phyloP scores from a whole-genome alignment of 106 monocot species.

The Apostasia shenzhenica region DNA sequence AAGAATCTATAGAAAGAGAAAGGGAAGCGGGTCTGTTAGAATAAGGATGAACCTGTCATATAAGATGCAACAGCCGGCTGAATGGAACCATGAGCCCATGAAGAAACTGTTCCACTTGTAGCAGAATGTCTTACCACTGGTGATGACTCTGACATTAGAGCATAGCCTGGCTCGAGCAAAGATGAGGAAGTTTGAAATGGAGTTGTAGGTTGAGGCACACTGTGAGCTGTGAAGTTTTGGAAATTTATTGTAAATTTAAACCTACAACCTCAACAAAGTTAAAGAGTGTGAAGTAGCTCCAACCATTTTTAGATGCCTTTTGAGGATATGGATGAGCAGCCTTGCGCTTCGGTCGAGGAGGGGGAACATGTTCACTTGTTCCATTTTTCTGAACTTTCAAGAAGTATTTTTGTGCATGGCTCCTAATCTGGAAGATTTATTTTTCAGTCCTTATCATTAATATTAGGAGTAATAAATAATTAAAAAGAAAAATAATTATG shows the following conservation, averaged over 20 bases:
- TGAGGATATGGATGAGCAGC: constrained; percentile 97
- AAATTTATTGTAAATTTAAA: constrained; percentile 14
- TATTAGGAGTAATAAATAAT: not conserved
- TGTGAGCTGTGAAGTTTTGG: constrained; percentile 36
- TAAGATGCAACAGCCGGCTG: constrained; percentile 33
- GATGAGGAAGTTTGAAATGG: constrained; percentile 48
- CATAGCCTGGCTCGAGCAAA: constrained; percentile 42
- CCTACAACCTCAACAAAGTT: not conserved
- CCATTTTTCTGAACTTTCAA: constrained; percentile 92
- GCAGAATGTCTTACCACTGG: constrained; percentile 43
- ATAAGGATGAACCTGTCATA: constrained; percentile 18
- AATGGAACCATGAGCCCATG: constrained; percentile 51
- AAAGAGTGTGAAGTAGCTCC: not conserved
- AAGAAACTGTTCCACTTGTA: constrained; percentile 35
- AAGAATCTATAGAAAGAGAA: not conserved
- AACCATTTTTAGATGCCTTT: constrained; percentile 72
- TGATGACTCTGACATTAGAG: constrained; percentile 46
- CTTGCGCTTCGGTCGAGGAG: constrained; percentile 94
- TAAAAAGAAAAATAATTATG: not conserved
- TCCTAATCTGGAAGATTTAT: constrained; percentile 63
- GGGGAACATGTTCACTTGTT: constrained; percentile 88
- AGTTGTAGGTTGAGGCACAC: constrained; percentile 31
- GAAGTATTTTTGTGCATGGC: constrained; percentile 99
- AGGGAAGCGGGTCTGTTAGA: not conserved
- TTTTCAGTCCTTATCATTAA: not conserved